Conservation (phyloP, 1,284 basidiomycete species). For the Cutaneotrichosporon mucoides region DNA sequence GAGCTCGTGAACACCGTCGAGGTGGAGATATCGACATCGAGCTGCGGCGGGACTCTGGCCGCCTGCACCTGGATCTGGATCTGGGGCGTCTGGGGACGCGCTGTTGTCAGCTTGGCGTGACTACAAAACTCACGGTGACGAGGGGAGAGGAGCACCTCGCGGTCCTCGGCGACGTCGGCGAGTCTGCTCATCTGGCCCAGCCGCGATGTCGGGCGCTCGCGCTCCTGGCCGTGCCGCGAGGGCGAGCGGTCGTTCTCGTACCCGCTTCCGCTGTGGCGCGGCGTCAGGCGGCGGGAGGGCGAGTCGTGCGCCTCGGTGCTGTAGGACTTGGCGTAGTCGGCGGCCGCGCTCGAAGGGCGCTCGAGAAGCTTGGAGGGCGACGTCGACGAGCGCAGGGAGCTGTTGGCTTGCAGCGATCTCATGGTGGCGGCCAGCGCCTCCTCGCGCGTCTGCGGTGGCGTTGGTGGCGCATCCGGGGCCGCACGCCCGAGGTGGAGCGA, state of each 20-base stretch:
- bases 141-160: background rate
- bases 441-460: background rate
- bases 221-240: background rate
- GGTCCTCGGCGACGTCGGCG: background rate
- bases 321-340: background rate
- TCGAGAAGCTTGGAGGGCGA: background rate
- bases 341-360: background rate
- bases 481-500: background rate
- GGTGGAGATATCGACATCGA: conserved; percentile 13
- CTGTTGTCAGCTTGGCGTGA: background rate
- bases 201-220: background rate
- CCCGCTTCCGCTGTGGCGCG: no score
- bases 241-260: background rate
- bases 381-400: background rate
- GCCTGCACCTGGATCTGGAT: background rate
- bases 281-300: background rate
- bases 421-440: background rate
- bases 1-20: background rate
- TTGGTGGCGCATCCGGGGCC: background rate
- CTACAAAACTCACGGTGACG: background rate
- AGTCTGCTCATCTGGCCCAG: background rate
- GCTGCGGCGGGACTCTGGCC: conserved; percentile 4
- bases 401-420: background rate
- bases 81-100: background rate
- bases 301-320: background rate